Conservation (phyloP, 768 basidiomycete genomes). For the Russula dissimulans region DNA sequence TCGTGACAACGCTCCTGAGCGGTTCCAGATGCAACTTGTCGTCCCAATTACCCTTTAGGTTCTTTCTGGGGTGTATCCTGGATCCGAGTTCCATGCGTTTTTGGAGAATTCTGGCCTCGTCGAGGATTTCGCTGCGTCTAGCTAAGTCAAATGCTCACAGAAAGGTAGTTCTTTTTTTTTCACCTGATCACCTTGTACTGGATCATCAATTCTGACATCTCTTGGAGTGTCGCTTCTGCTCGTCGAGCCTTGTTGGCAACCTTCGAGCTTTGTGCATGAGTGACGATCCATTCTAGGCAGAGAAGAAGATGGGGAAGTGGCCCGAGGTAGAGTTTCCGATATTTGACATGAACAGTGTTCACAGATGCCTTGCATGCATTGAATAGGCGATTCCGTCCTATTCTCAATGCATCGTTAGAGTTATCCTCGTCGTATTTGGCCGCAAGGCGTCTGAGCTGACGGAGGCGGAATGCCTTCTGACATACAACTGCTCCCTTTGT, state of each 20-base stretch:
- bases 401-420: not conserved
- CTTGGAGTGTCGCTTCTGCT: not conserved
- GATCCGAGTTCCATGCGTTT: not conserved
- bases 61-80: not conserved
- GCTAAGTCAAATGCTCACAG: not conserved
- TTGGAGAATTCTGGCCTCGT: not conserved
- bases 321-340: slow-evolving; percentile 8
- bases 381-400: slow-evolving; percentile 1
- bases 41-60: not conserved
- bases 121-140: not conserved
- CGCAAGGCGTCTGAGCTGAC: not conserved
- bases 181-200: not conserved
- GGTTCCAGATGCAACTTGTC: not conserved
- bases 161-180: not conserved
- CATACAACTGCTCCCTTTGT: not conserved
- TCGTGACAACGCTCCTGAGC: not conserved
- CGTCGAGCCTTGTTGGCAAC: not conserved
- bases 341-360: not conserved
- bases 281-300: slow-evolving; percentile 10
- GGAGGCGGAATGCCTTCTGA: not conserved
- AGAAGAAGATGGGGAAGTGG: slow-evolving; percentile 11
- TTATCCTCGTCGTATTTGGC: not conserved
- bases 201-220: not conserved
- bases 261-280: not conserved
- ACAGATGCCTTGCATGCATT: slow-evolving; percentile 2